Percentiles rank a stretch among this genome's conserved stretches.
These are phyloP conservation scores for Leptographium galeiforme DNA, from an alignment of 2,329 filamentous ascomycete genomes.

Conservation along the genomic window DNA sequence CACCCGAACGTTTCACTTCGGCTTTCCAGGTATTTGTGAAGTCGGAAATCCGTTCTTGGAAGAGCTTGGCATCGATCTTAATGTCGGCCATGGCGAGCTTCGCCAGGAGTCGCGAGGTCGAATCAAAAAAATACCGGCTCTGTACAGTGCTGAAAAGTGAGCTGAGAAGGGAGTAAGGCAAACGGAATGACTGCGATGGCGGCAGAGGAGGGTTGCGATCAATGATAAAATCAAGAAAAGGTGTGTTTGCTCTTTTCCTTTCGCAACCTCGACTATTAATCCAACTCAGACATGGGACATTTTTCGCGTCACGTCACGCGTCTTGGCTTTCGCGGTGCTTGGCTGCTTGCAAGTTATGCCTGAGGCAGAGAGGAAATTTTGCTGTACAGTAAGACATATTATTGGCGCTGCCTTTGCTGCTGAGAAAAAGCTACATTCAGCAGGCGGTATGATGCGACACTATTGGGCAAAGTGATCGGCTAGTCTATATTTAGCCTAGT, in stretches of 20 bases:
- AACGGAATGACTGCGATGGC: constrained; percentile 4
- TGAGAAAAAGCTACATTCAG: neutral
- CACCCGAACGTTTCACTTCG: constrained; percentile 70
- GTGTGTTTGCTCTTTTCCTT: neutral
- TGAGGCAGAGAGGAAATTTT: neutral
- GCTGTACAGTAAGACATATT: no score
- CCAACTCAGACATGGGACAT: constrained; percentile 1
- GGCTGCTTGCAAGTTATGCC: neutral
- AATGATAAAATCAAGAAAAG: neutral
- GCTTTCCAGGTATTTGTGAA: constrained; percentile 90
- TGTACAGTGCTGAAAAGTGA: no score
- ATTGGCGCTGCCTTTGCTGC: no score
- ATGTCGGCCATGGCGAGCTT: constrained; percentile 57
- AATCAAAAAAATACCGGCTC: neutral
- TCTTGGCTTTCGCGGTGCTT: neutral
- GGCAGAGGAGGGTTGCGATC: neutral
- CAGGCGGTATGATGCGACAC: neutral
- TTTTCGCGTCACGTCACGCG: constrained; percentile 14
- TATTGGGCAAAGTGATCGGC: no score
- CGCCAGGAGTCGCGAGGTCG: constrained; percentile 6
- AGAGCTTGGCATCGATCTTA: constrained; percentile 85
- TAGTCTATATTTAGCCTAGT: no score
- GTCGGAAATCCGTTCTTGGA: constrained; percentile 83
- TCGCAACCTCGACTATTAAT: neutral
- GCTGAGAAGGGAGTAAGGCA: no score